A percentile compares a stretch with the other conserved stretches of the same genome.
Evolutionary conservation across 768 basidiomycete genomes (phyloP).

Genomic region (Lactarius tabidus): DNA sequence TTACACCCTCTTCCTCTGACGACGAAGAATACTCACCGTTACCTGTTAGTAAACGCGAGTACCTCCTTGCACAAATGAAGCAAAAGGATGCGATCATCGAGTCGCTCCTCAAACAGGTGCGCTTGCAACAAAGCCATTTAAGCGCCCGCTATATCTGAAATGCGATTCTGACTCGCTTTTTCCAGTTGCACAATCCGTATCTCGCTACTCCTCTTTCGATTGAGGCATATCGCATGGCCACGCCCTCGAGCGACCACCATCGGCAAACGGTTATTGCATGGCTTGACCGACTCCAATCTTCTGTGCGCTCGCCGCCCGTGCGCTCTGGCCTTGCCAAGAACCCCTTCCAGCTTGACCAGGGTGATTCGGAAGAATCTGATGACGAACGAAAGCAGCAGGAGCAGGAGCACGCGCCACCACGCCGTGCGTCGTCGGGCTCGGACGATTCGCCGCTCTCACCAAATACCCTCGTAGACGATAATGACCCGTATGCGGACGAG

Average conservation of each 20-base stretch:
- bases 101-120: slow-evolving; percentile 75
- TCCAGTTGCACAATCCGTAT: slow-evolving; percentile 75
- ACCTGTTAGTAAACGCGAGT: slow-evolving; percentile 72
- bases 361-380: slow-evolving; percentile 31
- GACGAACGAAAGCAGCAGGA: slow-evolving; percentile 7
- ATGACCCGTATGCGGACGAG: slow-evolving; percentile 44
- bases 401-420: background rate
- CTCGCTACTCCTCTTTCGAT: slow-evolving; percentile 74
- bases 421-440: slow-evolving; percentile 14
- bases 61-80: slow-evolving; percentile 77
- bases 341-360: slow-evolving; percentile 45
- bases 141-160: background rate
- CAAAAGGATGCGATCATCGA: slow-evolving; percentile 89
- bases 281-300: slow-evolving; percentile 66
- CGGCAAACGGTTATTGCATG: slow-evolving; percentile 68
- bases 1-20: slow-evolving; percentile 1
- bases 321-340: slow-evolving; percentile 37
- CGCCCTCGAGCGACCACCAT: slow-evolving; percentile 67
- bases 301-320: slow-evolving; percentile 48
- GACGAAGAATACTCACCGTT: slow-evolving; percentile 29
- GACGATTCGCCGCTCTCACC: slow-evolving; percentile 26
- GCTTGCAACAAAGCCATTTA: slow-evolving; percentile 20
- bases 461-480: slow-evolving; percentile 31
- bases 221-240: slow-evolving; percentile 73
- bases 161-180: background rate